Conservation (phyloP, 2,329 filamentous ascomycete genomes). For the Phialophora tarda region DNA sequence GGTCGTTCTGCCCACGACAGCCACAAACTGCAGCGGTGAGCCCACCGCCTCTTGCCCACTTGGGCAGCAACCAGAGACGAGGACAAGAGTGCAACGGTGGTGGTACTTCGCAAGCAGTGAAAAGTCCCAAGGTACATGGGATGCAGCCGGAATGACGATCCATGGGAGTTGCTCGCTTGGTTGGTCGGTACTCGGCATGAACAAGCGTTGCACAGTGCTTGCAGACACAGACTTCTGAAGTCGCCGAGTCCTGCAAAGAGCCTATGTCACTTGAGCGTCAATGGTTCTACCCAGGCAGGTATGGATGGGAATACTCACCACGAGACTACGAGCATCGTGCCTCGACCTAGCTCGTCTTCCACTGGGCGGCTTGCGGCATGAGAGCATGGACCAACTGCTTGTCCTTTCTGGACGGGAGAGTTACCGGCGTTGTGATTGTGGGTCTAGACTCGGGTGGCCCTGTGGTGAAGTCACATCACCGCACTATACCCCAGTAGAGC, state of each 20-base stretch:
- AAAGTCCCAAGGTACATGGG: conserved; percentile 6
- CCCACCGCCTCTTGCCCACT: conserved; percentile 28
- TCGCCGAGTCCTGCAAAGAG: conserved; percentile 9
- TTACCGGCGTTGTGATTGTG: background rate
- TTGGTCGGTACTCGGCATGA: conserved; percentile 7
- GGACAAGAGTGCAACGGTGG: conserved; percentile 9
- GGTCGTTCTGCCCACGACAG: conserved; percentile 26
- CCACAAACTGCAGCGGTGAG: conserved; percentile 34
- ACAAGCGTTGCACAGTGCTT: conserved; percentile 8
- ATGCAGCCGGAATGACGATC: background rate
- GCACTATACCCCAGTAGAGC: background rate
- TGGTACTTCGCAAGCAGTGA: conserved; percentile 20
- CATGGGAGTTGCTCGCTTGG: background rate
- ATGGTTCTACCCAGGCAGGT: background rate
- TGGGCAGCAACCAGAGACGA: conserved; percentile 11
- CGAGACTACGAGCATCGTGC: background rate
- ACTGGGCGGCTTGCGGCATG: background rate
- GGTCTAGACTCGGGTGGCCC: background rate
- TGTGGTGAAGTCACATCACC: conserved; percentile 2
- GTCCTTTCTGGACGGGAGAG: conserved; percentile 6
- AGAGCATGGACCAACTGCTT: conserved; percentile 4
- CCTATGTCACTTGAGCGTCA: background rate
- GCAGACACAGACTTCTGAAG: background rate
- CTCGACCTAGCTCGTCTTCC: background rate
- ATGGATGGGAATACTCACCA: background rate